Evolutionary conservation across 805 yeast genomes (phyloP), one percentile per base, ranked within the genome.

Genomic region (Barnettozyma wickerhamii): DNA sequence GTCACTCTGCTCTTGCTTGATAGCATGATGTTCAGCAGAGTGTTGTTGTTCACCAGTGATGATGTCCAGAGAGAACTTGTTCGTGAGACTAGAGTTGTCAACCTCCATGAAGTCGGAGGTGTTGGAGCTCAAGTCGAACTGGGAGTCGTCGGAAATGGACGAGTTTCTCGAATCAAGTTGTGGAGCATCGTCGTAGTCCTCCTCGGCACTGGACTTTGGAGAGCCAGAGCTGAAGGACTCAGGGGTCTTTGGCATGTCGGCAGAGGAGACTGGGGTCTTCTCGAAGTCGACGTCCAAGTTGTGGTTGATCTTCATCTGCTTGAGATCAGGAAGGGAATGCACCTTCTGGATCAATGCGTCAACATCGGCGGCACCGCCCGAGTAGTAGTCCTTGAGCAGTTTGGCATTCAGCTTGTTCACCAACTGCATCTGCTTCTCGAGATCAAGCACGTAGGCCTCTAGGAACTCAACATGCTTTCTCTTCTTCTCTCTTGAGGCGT

Each of bases 401-500:
- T 38, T 30, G 9, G 35, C 33, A 30, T 49, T 53, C 33, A 56
- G 38, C 30, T 35, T 40, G 14, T 42, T 50, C 17, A 42, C 42
- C 19, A 52, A 21, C 6, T 39, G 30, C 37, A 52, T 33, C 32
- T 56, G 58, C 41, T 50, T 51, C 42, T 56, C 61, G 30, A 56
- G 14, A 29, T 52, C 58, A 4, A 49, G 31, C 3, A 56, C 58
- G 30, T 55, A 55, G 2, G 53, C 41, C 38, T 91, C 97, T 51
- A 93, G 72, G 47, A 77, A 79, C 63, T 89, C 96, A 42, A 93
- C 83, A 59, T 91, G 95, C 58, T 81, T 78, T 60, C 98, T 77
- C 75, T 91, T 91, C 77, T 91, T 90, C 60, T 93, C 99, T 51
- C 99, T 77, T 21, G 96, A 86, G 39, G 96, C 95, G 62, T 91